Percentiles rank a stretch among this genome's conserved stretches.
phyloP scores from a whole-genome alignment of 2,329 filamentous ascomycete genomes.

The Cladorrhinum sp. region DNA sequence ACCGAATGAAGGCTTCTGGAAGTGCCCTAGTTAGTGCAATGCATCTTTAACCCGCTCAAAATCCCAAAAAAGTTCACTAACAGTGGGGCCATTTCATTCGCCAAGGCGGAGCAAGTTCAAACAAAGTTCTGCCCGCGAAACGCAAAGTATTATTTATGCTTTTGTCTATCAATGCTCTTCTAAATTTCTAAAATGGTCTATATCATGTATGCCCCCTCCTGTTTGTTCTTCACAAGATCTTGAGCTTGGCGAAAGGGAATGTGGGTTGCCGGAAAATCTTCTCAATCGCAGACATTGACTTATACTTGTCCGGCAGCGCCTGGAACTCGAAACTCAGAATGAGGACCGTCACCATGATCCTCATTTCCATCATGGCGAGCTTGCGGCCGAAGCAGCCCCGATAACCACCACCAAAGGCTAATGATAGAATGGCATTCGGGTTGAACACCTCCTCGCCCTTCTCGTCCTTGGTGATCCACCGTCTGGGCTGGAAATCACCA shows the following conservation, averaged over 20 bases:
- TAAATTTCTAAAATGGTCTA: no score
- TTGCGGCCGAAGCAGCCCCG: slow-evolving; percentile 36
- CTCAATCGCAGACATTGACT: slow-evolving; percentile 1
- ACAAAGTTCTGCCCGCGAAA: no score
- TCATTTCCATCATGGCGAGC: slow-evolving; percentile 25
- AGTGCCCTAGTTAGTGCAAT: no score
- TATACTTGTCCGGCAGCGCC: slow-evolving; percentile 10
- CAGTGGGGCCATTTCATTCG: no score
- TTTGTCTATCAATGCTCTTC: no score
- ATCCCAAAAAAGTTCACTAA: no score
- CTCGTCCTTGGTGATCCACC: slow-evolving; percentile 35
- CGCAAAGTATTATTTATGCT: no score
- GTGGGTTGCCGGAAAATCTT: slow-evolving; percentile 8
- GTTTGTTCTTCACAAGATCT: background rate
- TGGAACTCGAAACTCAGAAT: slow-evolving; percentile 16
- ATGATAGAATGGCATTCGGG: slow-evolving; percentile 32
- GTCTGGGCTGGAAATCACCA: slow-evolving; percentile 36
- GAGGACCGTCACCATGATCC: slow-evolving; percentile 11
- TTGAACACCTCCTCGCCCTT: slow-evolving; percentile 31
- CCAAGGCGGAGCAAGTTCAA: no score
- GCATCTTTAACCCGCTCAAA: no score
- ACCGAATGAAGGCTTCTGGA: no score
- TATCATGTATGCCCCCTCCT: no score
- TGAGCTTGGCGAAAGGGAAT: background rate
- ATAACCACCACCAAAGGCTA: slow-evolving; percentile 37